Evolutionary conservation across 2,329 filamentous ascomycete species (phyloP), one percentile per base, ranked within the genome.

Genomic region (Onygena corvina): DNA sequence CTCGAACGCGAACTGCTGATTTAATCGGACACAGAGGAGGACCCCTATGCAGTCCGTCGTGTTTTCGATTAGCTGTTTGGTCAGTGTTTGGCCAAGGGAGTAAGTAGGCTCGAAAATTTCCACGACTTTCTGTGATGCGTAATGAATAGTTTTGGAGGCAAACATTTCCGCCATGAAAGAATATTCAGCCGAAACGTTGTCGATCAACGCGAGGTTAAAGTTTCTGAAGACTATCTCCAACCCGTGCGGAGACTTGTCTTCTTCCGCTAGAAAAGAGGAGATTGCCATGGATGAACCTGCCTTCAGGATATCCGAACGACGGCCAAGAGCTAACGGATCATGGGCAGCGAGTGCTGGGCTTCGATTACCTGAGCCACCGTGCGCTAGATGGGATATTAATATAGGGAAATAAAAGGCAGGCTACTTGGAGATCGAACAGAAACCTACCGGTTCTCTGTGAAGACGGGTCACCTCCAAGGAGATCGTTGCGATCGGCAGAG

Each of bases 181-280:
- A 67, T 96, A 98, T 65, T 98, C 93, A 29, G 89, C 85, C 1
- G 85, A 89, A 1, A 88, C 84, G 59, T 98, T 98, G 67, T 98
- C 92, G 54, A 95, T 76, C 16, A 98, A 73, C 0, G 92, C 90
- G 40, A 94, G 76, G 61, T 96, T 96, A 71, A 94, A 95, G 62
- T 94, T 89, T 34, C 88, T 81, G 65, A 98, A 98, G 0, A 87
- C 84, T 0, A 84, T 76, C 69, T 98, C 92, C 4, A 95, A 76
- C 57, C 94, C 92, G 62, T 96, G 89, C 1, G 80, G 80, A 0
- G 79, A 71, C 57, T 87, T 83, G 61, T 94, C 87, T 63, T 96
- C 90, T 66, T 96, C 92, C 1, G 88, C 89, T 5, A 94, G 71
- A 62, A 94, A 89, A 0, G 90, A 90, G 1, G 90, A 83, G 29